Conservation (phyloP, 2,329 filamentous ascomycete species). For the Cercospora zeina region DNA sequence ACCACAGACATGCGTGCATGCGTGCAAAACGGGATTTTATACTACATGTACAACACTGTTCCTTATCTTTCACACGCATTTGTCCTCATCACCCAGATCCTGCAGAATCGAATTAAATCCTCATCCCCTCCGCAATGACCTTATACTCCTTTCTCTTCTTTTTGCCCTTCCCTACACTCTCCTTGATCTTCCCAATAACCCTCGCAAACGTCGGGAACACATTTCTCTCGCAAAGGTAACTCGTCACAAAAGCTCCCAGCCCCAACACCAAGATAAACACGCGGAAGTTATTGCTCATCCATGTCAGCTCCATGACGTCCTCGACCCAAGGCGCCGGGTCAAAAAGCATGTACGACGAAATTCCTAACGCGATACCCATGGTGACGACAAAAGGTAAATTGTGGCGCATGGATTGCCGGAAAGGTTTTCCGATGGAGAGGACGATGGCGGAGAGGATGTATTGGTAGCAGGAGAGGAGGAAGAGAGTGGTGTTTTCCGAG, state of each 20-base stretch:
- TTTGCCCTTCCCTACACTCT: conserved; percentile 54
- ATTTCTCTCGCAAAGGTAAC: conserved; percentile 71
- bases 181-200: conserved; percentile 62
- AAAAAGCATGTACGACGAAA: conserved; percentile 79
- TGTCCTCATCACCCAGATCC: no score
- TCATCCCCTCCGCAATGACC: conserved; percentile 66
- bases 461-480: conserved; percentile 88
- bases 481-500: conserved; percentile 89
- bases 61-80: no score
- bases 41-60: no score
- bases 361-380: conserved; percentile 64
- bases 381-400: conserved; percentile 87
- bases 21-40: background rate
- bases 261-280: conserved; percentile 71
- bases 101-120: conserved; percentile 18
- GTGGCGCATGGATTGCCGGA: conserved; percentile 73
- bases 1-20: background rate
- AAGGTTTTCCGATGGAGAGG: conserved; percentile 86
- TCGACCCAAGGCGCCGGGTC: conserved; percentile 68
- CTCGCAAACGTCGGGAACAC: conserved; percentile 70
- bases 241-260: conserved; percentile 64
- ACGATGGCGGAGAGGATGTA: conserved; percentile 90
- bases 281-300: conserved; percentile 71
- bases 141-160: conserved; percentile 92
- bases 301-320: conserved; percentile 81